Evolutionary conservation across 2,329 filamentous ascomycete genomes (phyloP).

Genomic region (Raffaelea arxii): DNA sequence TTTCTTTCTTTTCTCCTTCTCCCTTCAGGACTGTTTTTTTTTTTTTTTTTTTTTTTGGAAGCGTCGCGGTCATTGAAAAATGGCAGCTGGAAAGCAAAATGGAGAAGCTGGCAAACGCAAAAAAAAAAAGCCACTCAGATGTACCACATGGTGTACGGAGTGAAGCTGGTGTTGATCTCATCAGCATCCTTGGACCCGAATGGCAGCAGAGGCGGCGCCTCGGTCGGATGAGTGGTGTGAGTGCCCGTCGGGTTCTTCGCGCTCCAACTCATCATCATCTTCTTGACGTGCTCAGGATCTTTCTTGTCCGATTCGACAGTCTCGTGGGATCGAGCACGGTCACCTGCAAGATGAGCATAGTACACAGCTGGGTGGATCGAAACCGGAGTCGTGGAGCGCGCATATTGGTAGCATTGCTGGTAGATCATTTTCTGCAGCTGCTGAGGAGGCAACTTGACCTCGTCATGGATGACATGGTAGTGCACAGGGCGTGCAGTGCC

Average conservation of each 20-base stretch:
- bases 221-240: constrained; percentile 7
- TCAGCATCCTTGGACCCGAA: constrained; percentile 16
- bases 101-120: not conserved
- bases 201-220: constrained; percentile 19
- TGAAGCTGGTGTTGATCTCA: constrained; percentile 14
- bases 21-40: no score
- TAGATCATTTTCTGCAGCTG: constrained; percentile 83
- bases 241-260: constrained; percentile 28
- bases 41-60: no score
- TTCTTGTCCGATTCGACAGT: constrained; percentile 31
- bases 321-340: constrained; percentile 70
- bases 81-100: not conserved
- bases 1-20: not conserved
- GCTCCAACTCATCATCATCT: constrained; percentile 26
- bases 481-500: constrained; percentile 88
- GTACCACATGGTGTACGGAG: constrained; percentile 34
- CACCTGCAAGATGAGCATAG: constrained; percentile 85
- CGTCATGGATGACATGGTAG: constrained; percentile 83
- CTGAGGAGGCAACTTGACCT: constrained; percentile 56
- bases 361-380: constrained; percentile 86
- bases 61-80: no score
- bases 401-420: constrained; percentile 89
- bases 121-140: constrained; percentile 19
- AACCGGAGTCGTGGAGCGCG: constrained; percentile 83
- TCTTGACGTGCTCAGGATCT: constrained; percentile 35